Evolutionary conservation across 768 basidiomycete species (phyloP).

Genomic region (Serendipita vermifera): DNA sequence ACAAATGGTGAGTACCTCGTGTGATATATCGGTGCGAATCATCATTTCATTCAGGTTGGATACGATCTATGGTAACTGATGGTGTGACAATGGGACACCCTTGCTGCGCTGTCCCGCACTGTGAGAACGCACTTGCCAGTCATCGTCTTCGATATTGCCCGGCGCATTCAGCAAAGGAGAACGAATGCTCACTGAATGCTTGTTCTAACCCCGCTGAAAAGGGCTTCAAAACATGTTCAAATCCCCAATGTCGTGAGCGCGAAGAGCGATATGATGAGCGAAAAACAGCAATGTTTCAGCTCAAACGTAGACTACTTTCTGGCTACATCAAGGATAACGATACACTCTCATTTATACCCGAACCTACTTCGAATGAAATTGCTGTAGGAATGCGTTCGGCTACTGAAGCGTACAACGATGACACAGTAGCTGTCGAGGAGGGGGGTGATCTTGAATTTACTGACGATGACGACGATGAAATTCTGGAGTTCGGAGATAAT

Average conservation of each 20-base stretch:
- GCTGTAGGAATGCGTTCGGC: slow-evolving; percentile 10
- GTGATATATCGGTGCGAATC: no score
- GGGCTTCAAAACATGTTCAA: slow-evolving; percentile 17
- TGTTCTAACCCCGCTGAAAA: slow-evolving; percentile 12
- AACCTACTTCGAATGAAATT: slow-evolving; percentile 17
- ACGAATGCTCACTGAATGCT: slow-evolving; percentile 14
- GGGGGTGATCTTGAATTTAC: no score
- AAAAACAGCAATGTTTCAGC: slow-evolving; percentile 22
- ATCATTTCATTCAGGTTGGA: no score
- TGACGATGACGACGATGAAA: slow-evolving; percentile 10
- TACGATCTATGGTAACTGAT: slow-evolving; percentile 24
- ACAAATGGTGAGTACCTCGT: no score
- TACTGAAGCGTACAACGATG: slow-evolving; percentile 10
- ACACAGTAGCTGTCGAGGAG: slow-evolving; percentile 19
- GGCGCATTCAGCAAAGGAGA: slow-evolving; percentile 13
- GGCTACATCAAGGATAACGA: no score
- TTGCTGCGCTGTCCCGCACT: slow-evolving; percentile 23
- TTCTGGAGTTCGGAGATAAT: slow-evolving; percentile 8
- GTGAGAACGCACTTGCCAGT: slow-evolving; percentile 16
- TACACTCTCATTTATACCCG: background rate
- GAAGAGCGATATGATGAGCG: slow-evolving; percentile 17
- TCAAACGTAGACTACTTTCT: slow-evolving; percentile 18
- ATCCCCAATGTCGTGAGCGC: slow-evolving; percentile 17
- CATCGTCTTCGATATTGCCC: slow-evolving; percentile 16
- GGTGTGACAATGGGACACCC: slow-evolving; percentile 25